A percentile compares a stretch with the other conserved stretches of the same genome.
These are phyloP conservation scores for Aspergillus sparsus DNA, from an alignment of 495 filamentous ascomycete genomes.

Conservation along the genomic window DNA sequence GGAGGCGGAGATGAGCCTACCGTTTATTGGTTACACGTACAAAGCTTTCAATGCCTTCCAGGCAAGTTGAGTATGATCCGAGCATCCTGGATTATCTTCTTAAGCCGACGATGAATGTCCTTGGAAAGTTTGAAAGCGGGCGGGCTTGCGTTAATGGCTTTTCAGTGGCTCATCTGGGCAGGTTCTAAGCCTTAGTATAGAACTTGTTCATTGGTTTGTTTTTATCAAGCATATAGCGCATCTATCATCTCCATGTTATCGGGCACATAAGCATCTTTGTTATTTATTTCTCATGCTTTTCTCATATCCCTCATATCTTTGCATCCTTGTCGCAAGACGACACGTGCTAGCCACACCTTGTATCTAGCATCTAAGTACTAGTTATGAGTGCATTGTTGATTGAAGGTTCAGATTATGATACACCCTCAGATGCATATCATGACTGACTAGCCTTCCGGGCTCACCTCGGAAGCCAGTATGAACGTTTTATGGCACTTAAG, in stretches of 20 bases:
- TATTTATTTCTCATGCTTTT: constrained; percentile 29
- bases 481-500: constrained; percentile 2
- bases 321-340: constrained; percentile 33
- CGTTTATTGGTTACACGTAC: constrained; percentile 98
- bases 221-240: constrained; percentile 48
- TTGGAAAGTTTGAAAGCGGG: constrained; percentile 35
- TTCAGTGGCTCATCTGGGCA: constrained; percentile 27
- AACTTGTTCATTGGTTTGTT: constrained; percentile 24
- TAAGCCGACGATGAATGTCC: constrained; percentile 22
- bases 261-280: constrained; percentile 38
- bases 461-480: constrained; percentile 13
- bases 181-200: constrained; percentile 23
- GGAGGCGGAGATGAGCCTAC: constrained; percentile 84
- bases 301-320: constrained; percentile 19
- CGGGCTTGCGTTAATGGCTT: constrained; percentile 42
- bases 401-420: constrained; percentile 17
- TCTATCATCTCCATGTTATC: constrained; percentile 38
- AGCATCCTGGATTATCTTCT: constrained; percentile 17
- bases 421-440: constrained; percentile 24
- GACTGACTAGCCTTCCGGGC: constrained; percentile 12
- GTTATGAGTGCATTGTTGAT: constrained; percentile 17
- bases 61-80: constrained; percentile 31
- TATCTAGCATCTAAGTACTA: constrained; percentile 23
- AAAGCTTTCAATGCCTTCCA: constrained; percentile 91
- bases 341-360: constrained; percentile 24